These are phyloP conservation scores for Verticillium zaregamsianum DNA, from an alignment of 2,329 filamentous ascomycete genomes.

Conservation along the genomic window DNA sequence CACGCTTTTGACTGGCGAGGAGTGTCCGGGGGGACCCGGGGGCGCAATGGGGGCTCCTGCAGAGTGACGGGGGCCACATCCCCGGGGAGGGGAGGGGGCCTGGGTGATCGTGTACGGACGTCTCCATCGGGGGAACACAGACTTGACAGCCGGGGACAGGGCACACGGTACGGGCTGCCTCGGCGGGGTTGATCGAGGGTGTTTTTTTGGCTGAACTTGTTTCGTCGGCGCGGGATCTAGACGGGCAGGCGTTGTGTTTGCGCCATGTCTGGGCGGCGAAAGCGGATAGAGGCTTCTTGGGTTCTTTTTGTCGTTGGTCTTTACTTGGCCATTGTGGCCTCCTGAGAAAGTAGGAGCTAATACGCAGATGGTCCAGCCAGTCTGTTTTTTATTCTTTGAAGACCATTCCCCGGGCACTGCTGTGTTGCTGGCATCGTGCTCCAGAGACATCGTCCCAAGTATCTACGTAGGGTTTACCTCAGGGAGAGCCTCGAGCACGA, in stretches of 20 bases:
- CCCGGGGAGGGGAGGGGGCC: neutral
- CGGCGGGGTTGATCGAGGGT: neutral
- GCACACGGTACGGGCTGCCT: neutral
- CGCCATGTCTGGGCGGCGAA: neutral
- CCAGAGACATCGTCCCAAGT: too few relatives aligned
- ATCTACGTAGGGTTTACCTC: too few relatives aligned
- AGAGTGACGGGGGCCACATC: neutral
- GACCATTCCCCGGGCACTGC: neutral
- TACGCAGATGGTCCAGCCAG: neutral
- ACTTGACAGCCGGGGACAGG: neutral
- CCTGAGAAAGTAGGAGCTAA: neutral
- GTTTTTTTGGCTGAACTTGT: neutral
- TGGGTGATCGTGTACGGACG: neutral
- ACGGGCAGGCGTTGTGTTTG: neutral
- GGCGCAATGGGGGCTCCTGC: neutral
- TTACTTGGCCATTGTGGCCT: neutral
- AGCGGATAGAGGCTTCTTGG: neutral
- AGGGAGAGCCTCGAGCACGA: neutral
- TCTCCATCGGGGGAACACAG: neutral
- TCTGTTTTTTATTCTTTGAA: neutral
- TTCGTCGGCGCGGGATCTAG: neutral
- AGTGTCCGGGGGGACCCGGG: neutral
- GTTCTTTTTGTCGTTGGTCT: neutral
- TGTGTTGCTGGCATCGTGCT: too few relatives aligned
- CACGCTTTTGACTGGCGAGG: neutral